phyloP scores from a whole-genome alignment of 2,329 filamentous ascomycete species.

The Penicillium expansum region DNA sequence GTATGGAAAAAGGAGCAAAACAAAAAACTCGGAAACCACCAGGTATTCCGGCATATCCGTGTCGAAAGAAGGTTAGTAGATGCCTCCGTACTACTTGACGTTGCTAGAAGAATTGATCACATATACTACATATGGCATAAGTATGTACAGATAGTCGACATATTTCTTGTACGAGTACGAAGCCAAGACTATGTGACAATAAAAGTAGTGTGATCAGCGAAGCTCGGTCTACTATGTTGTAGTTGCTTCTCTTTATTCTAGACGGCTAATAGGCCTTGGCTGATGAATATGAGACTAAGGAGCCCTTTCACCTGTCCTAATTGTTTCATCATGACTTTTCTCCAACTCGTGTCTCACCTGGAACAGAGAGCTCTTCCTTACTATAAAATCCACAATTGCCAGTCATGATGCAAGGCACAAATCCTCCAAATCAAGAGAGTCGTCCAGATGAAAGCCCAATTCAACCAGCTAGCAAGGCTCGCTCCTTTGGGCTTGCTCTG shows the following conservation, averaged over 20 bases:
- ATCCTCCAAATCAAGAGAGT: background rate
- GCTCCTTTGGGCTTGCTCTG: background rate
- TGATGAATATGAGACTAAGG: background rate
- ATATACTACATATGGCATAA: too few species aligned
- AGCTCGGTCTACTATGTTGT: background rate
- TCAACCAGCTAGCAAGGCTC: background rate
- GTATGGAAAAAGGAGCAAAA: background rate
- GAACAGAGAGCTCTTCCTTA: background rate
- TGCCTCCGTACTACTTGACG: background rate
- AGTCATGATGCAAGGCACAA: background rate
- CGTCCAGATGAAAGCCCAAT: background rate
- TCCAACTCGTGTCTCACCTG: background rate
- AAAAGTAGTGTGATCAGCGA: background rate
- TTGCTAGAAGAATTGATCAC: background rate
- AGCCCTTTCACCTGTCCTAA: background rate
- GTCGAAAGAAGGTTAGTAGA: background rate
- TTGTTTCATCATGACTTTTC: background rate
- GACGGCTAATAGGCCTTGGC: background rate
- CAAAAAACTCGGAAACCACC: background rate
- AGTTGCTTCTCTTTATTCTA: background rate
- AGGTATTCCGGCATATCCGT: background rate
- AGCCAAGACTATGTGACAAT: background rate
- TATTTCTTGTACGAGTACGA: background rate
- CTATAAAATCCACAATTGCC: background rate
- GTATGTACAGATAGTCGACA: background rate